Base-by-base conservation (phyloP, 2,329 filamentous ascomycete genomes). In the Orbilia blumenaviensis region DNA sequence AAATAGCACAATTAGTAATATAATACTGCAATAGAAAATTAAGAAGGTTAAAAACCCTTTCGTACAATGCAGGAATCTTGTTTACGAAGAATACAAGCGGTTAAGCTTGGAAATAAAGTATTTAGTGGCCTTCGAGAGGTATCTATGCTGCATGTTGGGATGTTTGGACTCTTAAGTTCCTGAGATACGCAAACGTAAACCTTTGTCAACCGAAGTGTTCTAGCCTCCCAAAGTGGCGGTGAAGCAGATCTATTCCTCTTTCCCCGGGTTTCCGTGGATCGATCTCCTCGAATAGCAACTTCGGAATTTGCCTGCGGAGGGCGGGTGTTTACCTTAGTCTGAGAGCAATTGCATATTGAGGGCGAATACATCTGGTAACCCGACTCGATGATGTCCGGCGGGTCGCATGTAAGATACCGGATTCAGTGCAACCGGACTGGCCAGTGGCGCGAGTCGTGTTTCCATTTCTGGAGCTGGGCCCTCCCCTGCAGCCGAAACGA, bases 341-440 rank as follows among this genome's bases (percentile, higher is more conserved):
- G 61, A 44, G 27, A 41, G 9, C 1, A 14, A 16, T 32, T 29
- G 29, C 25, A 21, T 34, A 14, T 5, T 3, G 2, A 12, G 1
- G 0, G 25, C 21, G 38, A 44, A 60, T 52, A 34, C 4, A 73
- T 73, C n/a, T 44, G 71, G 71, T 21, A 75, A 63, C 41, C 54
- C 25, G 71, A 75, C 34, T 75, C 71, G 71, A 58, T 27, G 21
- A 21, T 54, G 44, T 34, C 52, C 44, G 10, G 34, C 71, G 71
- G 71, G 63, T 75, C 71, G 71, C 62, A 63, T 75, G 62, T 41
- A 61, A 75, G 44, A 62, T 75, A 67, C 71, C 54, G 38, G 9
- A 63, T 63, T n/a, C 56, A 29, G 62, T 64, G 44, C 32, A 36
- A 36, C 8, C n/a, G n/a, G n/a, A n/a, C n/a, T n/a, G n/a, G n/a